Evolutionary conservation across 208 protist genomes (phyloP).

Genomic region (Leptomonas pyrrhocoris): DNA sequence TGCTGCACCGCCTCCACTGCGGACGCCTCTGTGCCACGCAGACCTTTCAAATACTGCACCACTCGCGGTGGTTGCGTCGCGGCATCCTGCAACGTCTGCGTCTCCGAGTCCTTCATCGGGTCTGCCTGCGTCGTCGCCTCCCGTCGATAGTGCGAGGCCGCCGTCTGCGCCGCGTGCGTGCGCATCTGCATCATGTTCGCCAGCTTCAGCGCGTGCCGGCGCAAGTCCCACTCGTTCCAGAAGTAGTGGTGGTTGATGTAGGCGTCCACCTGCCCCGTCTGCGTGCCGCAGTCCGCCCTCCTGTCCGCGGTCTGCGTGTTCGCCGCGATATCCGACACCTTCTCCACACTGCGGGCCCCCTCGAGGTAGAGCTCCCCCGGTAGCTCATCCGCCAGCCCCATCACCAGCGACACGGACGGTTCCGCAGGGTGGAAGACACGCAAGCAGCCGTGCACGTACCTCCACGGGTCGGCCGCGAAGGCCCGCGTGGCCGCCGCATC

Average conservation of each 20-base stretch:
- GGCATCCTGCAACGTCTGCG: conserved; percentile 85
- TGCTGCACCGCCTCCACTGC: conserved; percentile 83
- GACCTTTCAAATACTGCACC: conserved; percentile 90
- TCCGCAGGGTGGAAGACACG: conserved; percentile 40
- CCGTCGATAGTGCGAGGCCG: conserved; percentile 79
- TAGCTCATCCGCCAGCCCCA: conserved; percentile 55
- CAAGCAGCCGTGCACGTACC: conserved; percentile 48
- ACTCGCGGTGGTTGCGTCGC: conserved; percentile 80
- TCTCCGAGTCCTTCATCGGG: conserved; percentile 61
- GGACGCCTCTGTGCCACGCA: conserved; percentile 79
- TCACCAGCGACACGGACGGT: conserved; percentile 55
- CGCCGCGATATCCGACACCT: conserved; percentile 9
- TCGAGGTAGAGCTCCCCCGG: conserved; percentile 84
- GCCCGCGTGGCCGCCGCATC: conserved; percentile 42
- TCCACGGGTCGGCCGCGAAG: conserved; percentile 55
- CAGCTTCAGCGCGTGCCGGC: conserved; percentile 89
- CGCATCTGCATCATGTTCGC: conserved; percentile 90
- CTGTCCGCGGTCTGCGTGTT: background rate
- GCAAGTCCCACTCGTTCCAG: conserved; percentile 94
- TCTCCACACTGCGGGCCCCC: conserved; percentile 53
- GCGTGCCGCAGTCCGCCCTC: conserved; percentile 51
- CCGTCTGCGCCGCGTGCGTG: conserved; percentile 85
- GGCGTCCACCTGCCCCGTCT: conserved; percentile 90
- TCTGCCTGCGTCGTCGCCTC: conserved; percentile 84
- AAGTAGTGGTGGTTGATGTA: conserved; percentile 90